These are phyloP conservation scores for Ananas comosus DNA, from an alignment of 176 grass and related monocot species.

Conservation along the genomic window DNA sequence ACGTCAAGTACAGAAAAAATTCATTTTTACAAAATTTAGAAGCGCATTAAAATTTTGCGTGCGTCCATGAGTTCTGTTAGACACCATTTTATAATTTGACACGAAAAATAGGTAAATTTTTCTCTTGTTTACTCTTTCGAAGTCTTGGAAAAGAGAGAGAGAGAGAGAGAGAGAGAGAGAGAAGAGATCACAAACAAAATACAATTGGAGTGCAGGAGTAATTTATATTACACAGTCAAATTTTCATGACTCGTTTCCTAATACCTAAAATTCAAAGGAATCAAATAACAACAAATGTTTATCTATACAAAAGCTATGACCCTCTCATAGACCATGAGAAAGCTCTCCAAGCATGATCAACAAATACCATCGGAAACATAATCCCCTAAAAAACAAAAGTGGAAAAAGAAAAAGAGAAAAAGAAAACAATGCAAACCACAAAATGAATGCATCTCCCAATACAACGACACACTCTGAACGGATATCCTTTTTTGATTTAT, in stretches of 20 bases:
- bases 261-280: neutral
- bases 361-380: constrained; percentile 1
- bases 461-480: neutral
- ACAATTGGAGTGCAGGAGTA: neutral
- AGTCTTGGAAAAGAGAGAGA: no score
- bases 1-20: no score
- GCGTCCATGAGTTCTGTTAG: no score
- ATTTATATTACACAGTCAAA: neutral
- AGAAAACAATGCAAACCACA: no score
- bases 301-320: neutral
- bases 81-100: no score
- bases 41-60: no score
- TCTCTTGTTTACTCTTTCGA: no score
- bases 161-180: no score
- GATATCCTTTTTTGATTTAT: neutral
- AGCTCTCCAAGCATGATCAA: neutral
- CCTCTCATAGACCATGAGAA: constrained; percentile 5
- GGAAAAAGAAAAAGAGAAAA: neutral
- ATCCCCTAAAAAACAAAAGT: neutral
- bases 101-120: no score
- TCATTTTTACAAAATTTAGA: no score
- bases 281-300: neutral
- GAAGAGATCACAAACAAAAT: no score
- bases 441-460: neutral
- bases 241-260: neutral